Evolutionary conservation across 1,284 basidiomycete genomes (phyloP).

Genomic region (Sanghuangporus sanghuang): DNA sequence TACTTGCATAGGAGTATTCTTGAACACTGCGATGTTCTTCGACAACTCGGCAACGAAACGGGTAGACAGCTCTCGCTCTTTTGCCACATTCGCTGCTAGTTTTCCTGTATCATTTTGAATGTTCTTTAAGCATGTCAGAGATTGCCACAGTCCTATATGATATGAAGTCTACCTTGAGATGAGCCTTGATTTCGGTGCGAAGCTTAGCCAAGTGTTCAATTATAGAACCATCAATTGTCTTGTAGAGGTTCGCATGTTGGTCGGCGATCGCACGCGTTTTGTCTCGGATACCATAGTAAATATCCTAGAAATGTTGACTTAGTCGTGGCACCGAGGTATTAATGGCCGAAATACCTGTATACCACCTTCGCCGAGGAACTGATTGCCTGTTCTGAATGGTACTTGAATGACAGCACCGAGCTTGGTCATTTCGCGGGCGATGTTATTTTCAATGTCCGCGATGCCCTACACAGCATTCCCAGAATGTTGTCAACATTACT

Average conservation of each 20-base stretch:
- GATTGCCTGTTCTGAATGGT: conserved; percentile 92
- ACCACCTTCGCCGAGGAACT: conserved; percentile 92
- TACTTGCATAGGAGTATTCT: conserved; percentile 92
- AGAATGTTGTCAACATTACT: conserved; percentile 16
- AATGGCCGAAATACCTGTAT: conserved; percentile 47
- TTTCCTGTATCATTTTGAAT: conserved; percentile 98
- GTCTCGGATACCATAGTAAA: conserved; percentile 92
- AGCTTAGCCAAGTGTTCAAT: conserved; percentile 98
- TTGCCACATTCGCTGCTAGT: conserved; percentile 89
- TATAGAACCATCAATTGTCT: conserved; percentile 95
- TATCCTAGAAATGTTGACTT: conserved; percentile 52
- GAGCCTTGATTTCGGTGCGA: conserved; percentile 92
- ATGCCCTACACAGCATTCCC: conserved; percentile 56
- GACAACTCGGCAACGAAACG: conserved; percentile 87
- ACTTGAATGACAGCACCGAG: conserved; percentile 98
- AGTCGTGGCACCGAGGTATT: background rate
- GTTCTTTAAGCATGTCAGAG: conserved; percentile 46
- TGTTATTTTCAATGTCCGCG: conserved; percentile 93
- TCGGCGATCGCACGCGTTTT: conserved; percentile 94
- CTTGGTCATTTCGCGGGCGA: conserved; percentile 91
- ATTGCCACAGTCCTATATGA: conserved; percentile 4
- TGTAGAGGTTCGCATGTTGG: conserved; percentile 93
- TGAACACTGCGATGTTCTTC: conserved; percentile 84
- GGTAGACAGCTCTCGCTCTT: conserved; percentile 88
- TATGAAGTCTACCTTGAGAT: conserved; percentile 71